A percentile compares a stretch with the other conserved stretches of the same genome.
Evolutionary conservation across 768 basidiomycete species (phyloP).

Genomic region (Cystobasidium tubakii): DNA sequence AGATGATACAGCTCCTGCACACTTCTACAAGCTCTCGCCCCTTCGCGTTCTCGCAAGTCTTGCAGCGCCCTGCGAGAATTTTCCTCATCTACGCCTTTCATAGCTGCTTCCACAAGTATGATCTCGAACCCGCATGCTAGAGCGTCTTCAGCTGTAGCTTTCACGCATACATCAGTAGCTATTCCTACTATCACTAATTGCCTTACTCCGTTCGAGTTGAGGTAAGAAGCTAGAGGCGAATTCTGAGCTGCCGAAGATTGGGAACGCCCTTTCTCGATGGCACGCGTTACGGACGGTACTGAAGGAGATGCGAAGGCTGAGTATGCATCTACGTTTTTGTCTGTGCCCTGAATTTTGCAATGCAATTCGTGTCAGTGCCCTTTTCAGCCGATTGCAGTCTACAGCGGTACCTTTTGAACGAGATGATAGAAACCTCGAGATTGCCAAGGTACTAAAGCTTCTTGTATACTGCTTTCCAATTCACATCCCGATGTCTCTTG

Average conservation of each 20-base stretch:
- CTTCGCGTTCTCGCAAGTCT: not conserved
- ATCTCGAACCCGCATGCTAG: slow-evolving; percentile 32
- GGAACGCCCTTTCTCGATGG: slow-evolving; percentile 47
- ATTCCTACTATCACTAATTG: slow-evolving; percentile 61
- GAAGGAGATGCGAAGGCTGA: slow-evolving; percentile 60
- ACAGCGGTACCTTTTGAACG: slow-evolving; percentile 47
- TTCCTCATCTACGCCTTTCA: slow-evolving; percentile 31
- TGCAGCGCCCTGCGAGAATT: not conserved
- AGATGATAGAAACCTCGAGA: slow-evolving; percentile 40
- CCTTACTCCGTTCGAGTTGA: slow-evolving; percentile 53
- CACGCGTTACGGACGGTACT: slow-evolving; percentile 27
- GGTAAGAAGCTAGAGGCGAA: slow-evolving; percentile 55
- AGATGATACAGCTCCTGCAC: slow-evolving; percentile 1
- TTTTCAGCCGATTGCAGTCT: not conserved
- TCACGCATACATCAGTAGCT: slow-evolving; percentile 75
- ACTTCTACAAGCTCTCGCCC: not conserved
- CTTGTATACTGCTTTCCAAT: slow-evolving; percentile 58
- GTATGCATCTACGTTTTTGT: slow-evolving; percentile 66
- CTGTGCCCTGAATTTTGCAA: slow-evolving; percentile 51
- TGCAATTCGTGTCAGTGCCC: not conserved
- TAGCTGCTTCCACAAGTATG: slow-evolving; percentile 31
- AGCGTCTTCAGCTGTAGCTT: slow-evolving; percentile 49
- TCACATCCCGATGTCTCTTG: slow-evolving; percentile 58
- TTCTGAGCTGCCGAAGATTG: slow-evolving; percentile 47
- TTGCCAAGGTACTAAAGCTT: slow-evolving; percentile 53